These are phyloP conservation scores for Trichoderma atrobrunneum DNA, from an alignment of 2,329 filamentous ascomycete genomes.

Conservation along the genomic window DNA sequence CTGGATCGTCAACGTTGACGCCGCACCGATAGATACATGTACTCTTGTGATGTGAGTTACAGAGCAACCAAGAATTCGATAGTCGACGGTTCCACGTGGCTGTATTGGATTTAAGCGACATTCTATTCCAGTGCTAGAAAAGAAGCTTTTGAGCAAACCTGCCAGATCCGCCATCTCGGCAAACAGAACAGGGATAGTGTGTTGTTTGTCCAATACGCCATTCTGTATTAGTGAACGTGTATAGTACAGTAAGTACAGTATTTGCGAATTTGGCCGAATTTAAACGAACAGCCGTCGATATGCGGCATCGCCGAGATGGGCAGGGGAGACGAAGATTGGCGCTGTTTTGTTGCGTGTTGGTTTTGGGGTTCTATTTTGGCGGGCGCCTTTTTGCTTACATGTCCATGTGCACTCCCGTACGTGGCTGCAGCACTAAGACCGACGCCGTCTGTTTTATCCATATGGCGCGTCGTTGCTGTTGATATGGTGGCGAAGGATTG, in stretches of 20 bases:
- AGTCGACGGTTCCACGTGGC: neutral
- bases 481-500: neutral
- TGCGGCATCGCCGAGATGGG: slow-evolving; percentile 1
- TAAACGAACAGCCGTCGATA: slow-evolving; percentile 7
- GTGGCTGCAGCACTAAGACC: neutral
- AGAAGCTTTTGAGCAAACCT: neutral
- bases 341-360: neutral
- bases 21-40: neutral
- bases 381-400: neutral
- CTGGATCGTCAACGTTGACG: neutral
- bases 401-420: neutral
- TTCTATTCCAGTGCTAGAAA: neutral
- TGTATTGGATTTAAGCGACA: neutral
- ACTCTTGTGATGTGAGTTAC: neutral
- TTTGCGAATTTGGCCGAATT: neutral
- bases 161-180: neutral
- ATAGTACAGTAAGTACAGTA: neutral
- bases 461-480: neutral
- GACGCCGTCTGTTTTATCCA: neutral
- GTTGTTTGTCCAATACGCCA: neutral
- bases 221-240: neutral
- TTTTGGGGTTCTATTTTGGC: neutral
- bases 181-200: neutral
- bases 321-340: neutral
- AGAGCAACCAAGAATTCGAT: neutral